Evolutionary conservation across 805 yeast genomes (phyloP).

Genomic region (Wickerhamiella cacticola): DNA sequence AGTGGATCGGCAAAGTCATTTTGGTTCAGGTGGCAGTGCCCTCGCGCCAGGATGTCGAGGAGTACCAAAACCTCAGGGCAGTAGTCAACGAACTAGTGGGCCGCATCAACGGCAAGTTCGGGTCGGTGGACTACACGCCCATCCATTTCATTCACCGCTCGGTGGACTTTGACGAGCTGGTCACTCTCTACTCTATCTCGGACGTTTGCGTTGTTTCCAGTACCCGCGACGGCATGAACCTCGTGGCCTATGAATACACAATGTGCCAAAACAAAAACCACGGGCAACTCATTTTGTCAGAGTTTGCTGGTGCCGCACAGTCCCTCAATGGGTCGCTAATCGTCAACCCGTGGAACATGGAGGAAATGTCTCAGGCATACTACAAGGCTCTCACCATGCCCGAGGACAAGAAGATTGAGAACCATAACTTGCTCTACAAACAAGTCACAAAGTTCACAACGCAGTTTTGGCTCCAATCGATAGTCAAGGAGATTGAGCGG

Average conservation of each 20-base stretch:
- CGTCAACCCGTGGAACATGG: conserved; percentile 98
- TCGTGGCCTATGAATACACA: conserved; percentile 90
- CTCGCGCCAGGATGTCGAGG: conserved; percentile 95
- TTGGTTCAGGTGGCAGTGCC: conserved; percentile 96
- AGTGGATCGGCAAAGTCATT: conserved; percentile 95
- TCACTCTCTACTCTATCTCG: conserved; percentile 69
- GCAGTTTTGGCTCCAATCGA: conserved; percentile 93
- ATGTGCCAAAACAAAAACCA: conserved; percentile 83
- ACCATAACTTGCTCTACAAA: conserved; percentile 71
- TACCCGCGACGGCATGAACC: conserved; percentile 97
- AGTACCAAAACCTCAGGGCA: conserved; percentile 84
- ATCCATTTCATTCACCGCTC: conserved; percentile 93
- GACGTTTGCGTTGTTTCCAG: conserved; percentile 90
- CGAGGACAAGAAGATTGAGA: conserved; percentile 62
- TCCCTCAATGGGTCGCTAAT: conserved; percentile 85
- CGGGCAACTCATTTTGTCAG: conserved; percentile 80
- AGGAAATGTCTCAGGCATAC: conserved; percentile 77
- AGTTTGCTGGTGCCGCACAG: conserved; percentile 99
- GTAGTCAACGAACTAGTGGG: conserved; percentile 95
- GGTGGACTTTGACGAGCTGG: conserved; percentile 80
- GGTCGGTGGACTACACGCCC: conserved; percentile 95
- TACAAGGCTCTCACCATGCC: conserved; percentile 78
- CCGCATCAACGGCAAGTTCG: conserved; percentile 88
- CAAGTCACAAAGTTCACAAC: conserved; percentile 91
- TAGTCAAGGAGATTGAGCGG: conserved; percentile 63